These are phyloP conservation scores for Psilocybe sp. DNA, from an alignment of 768 basidiomycete genomes.

Conservation along the genomic window DNA sequence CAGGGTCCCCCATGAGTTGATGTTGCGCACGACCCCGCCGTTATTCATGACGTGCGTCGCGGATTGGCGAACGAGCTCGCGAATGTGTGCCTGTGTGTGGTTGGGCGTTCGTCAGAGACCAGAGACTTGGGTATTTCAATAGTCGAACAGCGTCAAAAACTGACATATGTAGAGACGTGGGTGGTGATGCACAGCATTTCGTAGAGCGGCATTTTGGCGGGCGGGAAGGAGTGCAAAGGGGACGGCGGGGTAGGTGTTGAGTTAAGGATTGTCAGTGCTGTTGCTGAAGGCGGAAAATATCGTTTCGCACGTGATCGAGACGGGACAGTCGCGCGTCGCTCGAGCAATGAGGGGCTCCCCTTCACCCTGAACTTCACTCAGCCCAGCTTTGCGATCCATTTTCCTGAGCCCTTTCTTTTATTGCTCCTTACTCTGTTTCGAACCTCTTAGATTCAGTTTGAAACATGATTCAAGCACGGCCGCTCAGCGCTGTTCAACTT, in stretches of 20 bases:
- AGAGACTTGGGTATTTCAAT: background rate
- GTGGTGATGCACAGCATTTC: constrained; percentile 82
- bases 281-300: constrained; percentile 3
- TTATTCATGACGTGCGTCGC: constrained; percentile 68
- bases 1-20: constrained; percentile 73
- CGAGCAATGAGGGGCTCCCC: too few relatives aligned
- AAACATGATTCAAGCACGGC: too few relatives aligned
- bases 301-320: constrained; percentile 3
- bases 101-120: background rate
- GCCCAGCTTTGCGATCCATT: too few relatives aligned
- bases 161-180: constrained; percentile 72
- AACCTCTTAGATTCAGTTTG: too few relatives aligned
- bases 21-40: constrained; percentile 80
- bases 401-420: too few relatives aligned
- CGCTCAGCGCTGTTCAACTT: too few relatives aligned
- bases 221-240: background rate
- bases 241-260: background rate
- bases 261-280: background rate
- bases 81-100: constrained; percentile 62
- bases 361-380: too few relatives aligned
- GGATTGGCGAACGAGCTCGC: constrained; percentile 68
- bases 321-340: background rate
- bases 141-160: constrained; percentile 19
- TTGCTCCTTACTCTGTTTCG: too few relatives aligned
- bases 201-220: constrained; percentile 75